Conservation (phyloP, 2,329 filamentous ascomycete species). For the Remersonia thermophila region DNA sequence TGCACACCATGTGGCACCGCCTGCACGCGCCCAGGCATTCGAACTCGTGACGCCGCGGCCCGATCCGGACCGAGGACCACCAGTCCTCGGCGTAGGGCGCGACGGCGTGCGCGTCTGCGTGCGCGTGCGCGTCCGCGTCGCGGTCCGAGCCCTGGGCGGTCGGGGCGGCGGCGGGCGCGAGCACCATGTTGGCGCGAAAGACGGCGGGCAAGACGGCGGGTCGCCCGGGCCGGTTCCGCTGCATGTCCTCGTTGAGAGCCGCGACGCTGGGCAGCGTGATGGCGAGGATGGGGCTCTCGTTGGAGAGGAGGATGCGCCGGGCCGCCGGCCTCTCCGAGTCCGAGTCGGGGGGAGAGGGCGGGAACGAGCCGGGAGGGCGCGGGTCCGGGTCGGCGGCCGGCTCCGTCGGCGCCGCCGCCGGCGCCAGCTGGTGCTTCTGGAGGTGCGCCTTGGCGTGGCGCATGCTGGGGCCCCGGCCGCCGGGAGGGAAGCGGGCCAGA, state of each 20-base stretch:
- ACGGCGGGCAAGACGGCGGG: constrained; percentile 54
- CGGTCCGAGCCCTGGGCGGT: constrained; percentile 33
- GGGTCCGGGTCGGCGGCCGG: constrained; percentile 20
- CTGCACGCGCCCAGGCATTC: constrained; percentile 72
- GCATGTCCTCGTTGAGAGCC: constrained; percentile 61
- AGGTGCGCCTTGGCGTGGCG: constrained; percentile 63
- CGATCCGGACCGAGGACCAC: constrained; percentile 60
- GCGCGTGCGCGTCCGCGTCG: constrained; percentile 70
- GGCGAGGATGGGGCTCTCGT: constrained; percentile 85
- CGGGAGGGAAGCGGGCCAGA: constrained; percentile 70
- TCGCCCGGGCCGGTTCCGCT: constrained; percentile 35
- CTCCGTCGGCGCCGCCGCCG: constrained; percentile 5
- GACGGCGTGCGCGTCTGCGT: constrained; percentile 17
- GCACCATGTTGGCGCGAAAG: constrained; percentile 81
- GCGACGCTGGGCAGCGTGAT: constrained; percentile 72
- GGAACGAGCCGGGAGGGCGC: constrained; percentile 44
- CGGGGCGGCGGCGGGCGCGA: constrained; percentile 31
- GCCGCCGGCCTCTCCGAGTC: constrained; percentile 33
- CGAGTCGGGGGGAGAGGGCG: constrained; percentile 45
- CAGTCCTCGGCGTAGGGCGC: constrained; percentile 64
- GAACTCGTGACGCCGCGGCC: constrained; percentile 39
- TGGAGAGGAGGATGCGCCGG: constrained; percentile 64
- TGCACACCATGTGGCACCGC: constrained; percentile 91
- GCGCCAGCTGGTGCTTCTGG: constrained; percentile 38
- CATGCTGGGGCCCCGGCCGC: constrained; percentile 43